Conservation (phyloP, 768 basidiomycete species). For the Tephrocybe sp. region DNA sequence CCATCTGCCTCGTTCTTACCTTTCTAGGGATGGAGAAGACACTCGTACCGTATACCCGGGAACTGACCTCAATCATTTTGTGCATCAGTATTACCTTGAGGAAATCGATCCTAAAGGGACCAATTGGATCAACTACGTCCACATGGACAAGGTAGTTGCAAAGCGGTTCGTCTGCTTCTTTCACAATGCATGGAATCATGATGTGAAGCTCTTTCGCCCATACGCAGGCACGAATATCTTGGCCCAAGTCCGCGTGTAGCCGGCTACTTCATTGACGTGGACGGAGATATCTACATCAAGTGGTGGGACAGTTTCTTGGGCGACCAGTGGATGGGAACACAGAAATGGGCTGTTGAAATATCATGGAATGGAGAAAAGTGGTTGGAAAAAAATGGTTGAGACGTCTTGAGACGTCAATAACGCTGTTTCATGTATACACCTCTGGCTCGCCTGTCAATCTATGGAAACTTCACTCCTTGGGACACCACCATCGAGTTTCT, state of each 20-base stretch:
- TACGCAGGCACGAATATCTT: conserved; percentile 39
- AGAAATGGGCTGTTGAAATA: conserved; percentile 39
- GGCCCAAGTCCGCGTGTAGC: conserved; percentile 43
- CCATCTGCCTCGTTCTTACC: conserved; percentile 39
- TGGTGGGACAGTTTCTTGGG: conserved; percentile 44
- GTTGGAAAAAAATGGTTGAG: conserved; percentile 33
- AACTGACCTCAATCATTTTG: conserved; percentile 37
- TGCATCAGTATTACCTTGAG: conserved; percentile 25
- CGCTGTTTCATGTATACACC: too few species aligned
- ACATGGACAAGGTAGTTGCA: conserved; percentile 28
- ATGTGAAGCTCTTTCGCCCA: background rate
- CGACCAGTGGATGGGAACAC: conserved; percentile 41
- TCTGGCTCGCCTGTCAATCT: too few species aligned
- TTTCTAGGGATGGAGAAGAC: conserved; percentile 33
- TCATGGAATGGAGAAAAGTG: conserved; percentile 33
- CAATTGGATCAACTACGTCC: conserved; percentile 31
- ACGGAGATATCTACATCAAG: conserved; percentile 38
- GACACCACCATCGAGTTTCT: too few species aligned
- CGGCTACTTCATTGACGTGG: conserved; percentile 35
- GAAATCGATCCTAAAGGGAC: conserved; percentile 18
- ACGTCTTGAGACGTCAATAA: too few species aligned
- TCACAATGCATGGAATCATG: background rate
- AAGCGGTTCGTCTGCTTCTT: conserved; percentile 24
- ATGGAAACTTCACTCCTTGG: too few species aligned
- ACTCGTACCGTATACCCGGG: conserved; percentile 27